These are phyloP conservation scores for Coniochaeta sp. DNA, from an alignment of 2,329 filamentous ascomycete genomes.

Conservation along the genomic window DNA sequence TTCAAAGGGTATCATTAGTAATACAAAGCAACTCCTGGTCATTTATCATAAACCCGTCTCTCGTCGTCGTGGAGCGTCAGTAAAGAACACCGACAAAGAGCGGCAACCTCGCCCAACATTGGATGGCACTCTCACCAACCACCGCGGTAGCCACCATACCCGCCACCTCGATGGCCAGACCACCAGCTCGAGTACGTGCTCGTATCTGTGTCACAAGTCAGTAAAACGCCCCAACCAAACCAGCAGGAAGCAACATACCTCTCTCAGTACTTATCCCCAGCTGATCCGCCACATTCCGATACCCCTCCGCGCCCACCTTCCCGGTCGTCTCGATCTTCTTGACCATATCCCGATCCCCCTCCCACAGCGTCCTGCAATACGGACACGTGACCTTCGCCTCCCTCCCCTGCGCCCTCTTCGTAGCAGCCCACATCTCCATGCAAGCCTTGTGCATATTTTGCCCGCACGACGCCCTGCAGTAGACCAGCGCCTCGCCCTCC, in stretches of 20 bases:
- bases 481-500: constrained; percentile 33
- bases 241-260: constrained; percentile 1
- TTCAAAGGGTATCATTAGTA: too few relatives aligned
- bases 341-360: constrained; percentile 35
- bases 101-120: too few relatives aligned
- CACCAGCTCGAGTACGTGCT: constrained; percentile 20
- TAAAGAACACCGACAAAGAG: too few relatives aligned
- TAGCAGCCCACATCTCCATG: constrained; percentile 46
- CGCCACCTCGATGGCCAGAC: constrained; percentile 10
- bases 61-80: too few relatives aligned
- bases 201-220: constrained; percentile 15
- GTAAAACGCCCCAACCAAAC: not conserved
- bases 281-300: constrained; percentile 54
- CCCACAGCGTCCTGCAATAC: constrained; percentile 53
- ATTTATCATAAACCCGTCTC: too few relatives aligned
- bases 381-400: constrained; percentile 45
- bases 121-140: not conserved
- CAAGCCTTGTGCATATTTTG: constrained; percentile 49
- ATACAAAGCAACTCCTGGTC: too few relatives aligned
- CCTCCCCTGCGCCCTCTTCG: constrained; percentile 28
- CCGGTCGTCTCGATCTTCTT: constrained; percentile 36
- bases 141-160: not conserved
- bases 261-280: constrained; percentile 45
- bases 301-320: constrained; percentile 41
- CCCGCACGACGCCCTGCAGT: constrained; percentile 43